Percentiles rank a stretch among this genome's conserved stretches.
Conservation (phyloP, 257 asterid genomes). For the Capsicum pubescens region DNA sequence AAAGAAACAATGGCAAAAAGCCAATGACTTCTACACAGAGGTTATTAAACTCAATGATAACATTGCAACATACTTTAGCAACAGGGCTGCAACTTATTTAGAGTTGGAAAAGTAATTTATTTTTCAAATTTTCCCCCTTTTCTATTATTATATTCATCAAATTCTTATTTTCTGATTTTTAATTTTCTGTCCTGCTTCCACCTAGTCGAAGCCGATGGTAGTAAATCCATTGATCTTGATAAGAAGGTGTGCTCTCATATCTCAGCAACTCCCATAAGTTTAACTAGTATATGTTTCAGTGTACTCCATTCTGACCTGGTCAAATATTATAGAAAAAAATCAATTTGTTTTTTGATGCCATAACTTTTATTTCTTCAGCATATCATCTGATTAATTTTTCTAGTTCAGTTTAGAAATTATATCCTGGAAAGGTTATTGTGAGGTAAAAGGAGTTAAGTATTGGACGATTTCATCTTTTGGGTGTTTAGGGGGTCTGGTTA, state of each 20-base stretch:
- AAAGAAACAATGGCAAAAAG: constrained; percentile 88
- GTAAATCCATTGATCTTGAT: constrained; percentile 87
- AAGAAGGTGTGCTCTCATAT: constrained; percentile 65
- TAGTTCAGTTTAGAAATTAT: constrained; percentile 10
- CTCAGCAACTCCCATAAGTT: background rate
- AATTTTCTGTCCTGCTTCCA: constrained; percentile 51
- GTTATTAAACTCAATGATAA: constrained; percentile 85
- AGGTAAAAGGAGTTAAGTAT: background rate
- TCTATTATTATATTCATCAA: constrained; percentile 11
- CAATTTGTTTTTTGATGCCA: background rate
- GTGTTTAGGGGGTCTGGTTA: background rate
- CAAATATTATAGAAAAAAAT: background rate
- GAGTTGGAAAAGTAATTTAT: constrained; percentile 68
- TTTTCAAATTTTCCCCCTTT: constrained; percentile 2
- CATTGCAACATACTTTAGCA: constrained; percentile 85
- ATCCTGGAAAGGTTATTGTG: background rate
- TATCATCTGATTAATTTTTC: background rate
- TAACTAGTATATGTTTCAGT: background rate
- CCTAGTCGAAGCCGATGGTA: constrained; percentile 89
- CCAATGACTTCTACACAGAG: constrained; percentile 82
- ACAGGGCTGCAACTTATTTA: constrained; percentile 93
- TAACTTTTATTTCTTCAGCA: background rate
- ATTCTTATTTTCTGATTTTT: background rate
- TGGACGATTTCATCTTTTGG: background rate
- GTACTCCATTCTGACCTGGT: background rate